Evolutionary conservation across 2,329 filamentous ascomycete genomes (phyloP), one percentile per base, ranked within the genome.

Genomic region (Sporothrix brasiliensis): DNA sequence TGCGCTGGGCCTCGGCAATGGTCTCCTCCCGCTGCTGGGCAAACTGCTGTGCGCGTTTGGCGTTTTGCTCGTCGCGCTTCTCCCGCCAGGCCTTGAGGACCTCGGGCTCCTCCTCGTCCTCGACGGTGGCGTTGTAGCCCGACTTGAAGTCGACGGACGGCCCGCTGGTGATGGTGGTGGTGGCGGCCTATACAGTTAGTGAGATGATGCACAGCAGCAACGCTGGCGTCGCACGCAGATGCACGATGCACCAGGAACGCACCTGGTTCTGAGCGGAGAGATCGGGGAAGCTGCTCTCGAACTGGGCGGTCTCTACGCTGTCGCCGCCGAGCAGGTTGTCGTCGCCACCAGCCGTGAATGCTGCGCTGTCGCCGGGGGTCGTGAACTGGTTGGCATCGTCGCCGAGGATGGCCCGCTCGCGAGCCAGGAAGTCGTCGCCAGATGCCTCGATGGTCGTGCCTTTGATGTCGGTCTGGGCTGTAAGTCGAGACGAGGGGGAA

Each of bases 341-440:
- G 74, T 88, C 61, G 41, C 27, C 85, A 53, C 88, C 88, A 70
- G 86, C 85, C 71, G 86, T 83, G 9, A 71, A 58, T 13, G 71
- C 71, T 24, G 72, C 69, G 39, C 63, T 66, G 78, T 97, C 92
- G 77, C 90, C 89, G 72, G 88, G 86, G 44, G 92, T 91, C 73
- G 91, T 86, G 80, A 99, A 99, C 83, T 94, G 92, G 76, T 93
- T 88, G 72, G 95, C 95, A 80, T 98, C 95, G 74, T 97, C 95
- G 74, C 95, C 95, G 9, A 99, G 88, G 21, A 91, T 82, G 73
- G 93, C 95, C 78, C 93, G 92, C 83, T 99, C 95, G 75, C 94
- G 92, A 73, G 92, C 89, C 65, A 98, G 88, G 80, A 99, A 98
- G 81, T 97, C 93, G 77, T 92, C 89, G 73, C 87, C 85, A 44